Conservation (phyloP, 2,329 filamentous ascomycete genomes). For the Aspergillus intermedius region DNA sequence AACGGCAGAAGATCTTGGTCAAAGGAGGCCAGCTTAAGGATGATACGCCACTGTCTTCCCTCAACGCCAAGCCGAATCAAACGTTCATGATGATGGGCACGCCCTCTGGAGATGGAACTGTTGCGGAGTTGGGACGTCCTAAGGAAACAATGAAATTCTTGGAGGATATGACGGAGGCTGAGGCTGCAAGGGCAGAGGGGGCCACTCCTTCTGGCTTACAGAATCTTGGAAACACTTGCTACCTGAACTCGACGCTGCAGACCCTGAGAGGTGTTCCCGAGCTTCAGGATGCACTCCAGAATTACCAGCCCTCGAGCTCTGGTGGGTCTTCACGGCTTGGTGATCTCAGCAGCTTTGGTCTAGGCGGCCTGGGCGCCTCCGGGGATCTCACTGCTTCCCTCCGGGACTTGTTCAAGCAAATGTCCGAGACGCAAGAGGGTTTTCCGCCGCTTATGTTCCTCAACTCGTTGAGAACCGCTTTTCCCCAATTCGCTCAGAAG, state of each 20-base stretch:
- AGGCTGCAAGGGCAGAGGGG: conserved; percentile 73
- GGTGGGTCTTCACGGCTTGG: conserved; percentile 30
- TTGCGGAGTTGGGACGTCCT: conserved; percentile 59
- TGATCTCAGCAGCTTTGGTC: conserved; percentile 48
- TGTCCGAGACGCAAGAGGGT: conserved; percentile 83
- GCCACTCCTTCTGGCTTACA: conserved; percentile 81
- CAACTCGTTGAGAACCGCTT: conserved; percentile 67
- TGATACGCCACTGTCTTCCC: conserved; percentile 76
- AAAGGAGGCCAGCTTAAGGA: conserved; percentile 94
- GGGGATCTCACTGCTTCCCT: conserved; percentile 71
- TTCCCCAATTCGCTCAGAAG: conserved; percentile 89
- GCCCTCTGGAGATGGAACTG: conserved; percentile 58
- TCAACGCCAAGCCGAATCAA: conserved; percentile 80
- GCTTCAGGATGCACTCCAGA: conserved; percentile 69
- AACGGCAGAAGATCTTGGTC: conserved; percentile 90
- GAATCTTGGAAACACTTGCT: conserved; percentile 97
- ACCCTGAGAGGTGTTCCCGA: conserved; percentile 83
- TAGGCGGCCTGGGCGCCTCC: conserved; percentile 53
- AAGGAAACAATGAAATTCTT: conserved; percentile 79
- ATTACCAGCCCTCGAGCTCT: conserved; percentile 47
- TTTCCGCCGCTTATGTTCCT: conserved; percentile 79
- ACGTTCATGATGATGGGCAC: conserved; percentile 96
- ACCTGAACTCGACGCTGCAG: conserved; percentile 96
- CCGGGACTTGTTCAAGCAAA: conserved; percentile 76
- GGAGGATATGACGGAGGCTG: conserved; percentile 96